Evolutionary conservation across 306 rosid genomes (phyloP).

Genomic region (Trifolium subterraneum): DNA sequence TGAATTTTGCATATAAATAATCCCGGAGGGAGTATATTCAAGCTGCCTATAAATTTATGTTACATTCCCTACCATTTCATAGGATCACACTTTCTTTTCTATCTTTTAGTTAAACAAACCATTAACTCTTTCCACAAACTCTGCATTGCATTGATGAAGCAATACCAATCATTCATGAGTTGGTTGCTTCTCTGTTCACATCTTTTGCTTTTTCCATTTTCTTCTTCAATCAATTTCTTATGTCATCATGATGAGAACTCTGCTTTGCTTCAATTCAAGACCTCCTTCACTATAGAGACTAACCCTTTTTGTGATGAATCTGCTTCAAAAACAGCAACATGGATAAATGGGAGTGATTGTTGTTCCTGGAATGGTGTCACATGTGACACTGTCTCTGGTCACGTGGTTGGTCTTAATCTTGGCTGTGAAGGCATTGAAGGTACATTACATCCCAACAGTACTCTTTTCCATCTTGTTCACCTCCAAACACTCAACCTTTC

Average conservation of each 20-base stretch:
- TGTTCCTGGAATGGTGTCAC: not conserved
- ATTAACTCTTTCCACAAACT: not conserved
- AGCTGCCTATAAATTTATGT: not conserved
- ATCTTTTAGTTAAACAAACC: not conserved
- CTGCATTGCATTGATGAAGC: too few relatives aligned
- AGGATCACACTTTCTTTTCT: not conserved
- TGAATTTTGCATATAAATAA: too few relatives aligned
- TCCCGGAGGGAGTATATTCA: too few relatives aligned
- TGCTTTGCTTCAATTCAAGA: not conserved
- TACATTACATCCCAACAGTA: not conserved
- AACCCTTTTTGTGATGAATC: too few relatives aligned
- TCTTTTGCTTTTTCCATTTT: not conserved
- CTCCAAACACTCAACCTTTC: conserved; percentile 31
- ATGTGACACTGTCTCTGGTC: not conserved
- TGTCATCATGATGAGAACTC: not conserved
- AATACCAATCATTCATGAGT: too few relatives aligned
- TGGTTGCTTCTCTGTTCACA: not conserved
- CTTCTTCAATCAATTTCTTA: not conserved
- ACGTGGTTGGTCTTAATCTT: conserved; percentile 35
- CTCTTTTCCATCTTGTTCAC: conserved; percentile 21
- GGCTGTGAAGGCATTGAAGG: conserved; percentile 8
- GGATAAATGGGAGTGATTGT: too few relatives aligned
- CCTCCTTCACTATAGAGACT: not conserved
- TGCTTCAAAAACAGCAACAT: not conserved
- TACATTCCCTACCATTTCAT: not conserved